Percentiles rank a stretch among this genome's conserved stretches.
Evolutionary conservation across 768 basidiomycete genomes (phyloP).

Genomic region (Boletellus ananas): DNA sequence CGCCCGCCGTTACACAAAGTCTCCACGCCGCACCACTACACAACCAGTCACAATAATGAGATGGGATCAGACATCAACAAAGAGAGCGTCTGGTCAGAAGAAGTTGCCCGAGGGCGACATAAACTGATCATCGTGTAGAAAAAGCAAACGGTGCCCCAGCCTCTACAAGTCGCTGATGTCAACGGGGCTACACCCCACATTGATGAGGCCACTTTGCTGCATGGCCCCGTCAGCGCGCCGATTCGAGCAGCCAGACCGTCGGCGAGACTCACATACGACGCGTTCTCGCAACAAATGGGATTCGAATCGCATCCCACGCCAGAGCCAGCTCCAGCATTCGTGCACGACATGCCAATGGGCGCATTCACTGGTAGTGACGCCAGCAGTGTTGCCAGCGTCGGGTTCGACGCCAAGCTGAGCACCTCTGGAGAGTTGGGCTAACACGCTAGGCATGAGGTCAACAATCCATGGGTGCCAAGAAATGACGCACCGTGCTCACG

Average conservation of each 20-base stretch:
- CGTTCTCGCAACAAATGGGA: slow-evolving; percentile 24
- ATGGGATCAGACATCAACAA: slow-evolving; percentile 22
- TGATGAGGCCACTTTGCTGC: slow-evolving; percentile 23
- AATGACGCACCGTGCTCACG: slow-evolving; percentile 16
- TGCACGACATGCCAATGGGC: slow-evolving; percentile 19
- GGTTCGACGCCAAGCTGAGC: not conserved
- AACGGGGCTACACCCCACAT: slow-evolving; percentile 23
- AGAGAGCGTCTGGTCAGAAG: slow-evolving; percentile 21
- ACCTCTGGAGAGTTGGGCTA: slow-evolving; percentile 12
- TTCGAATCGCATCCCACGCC: slow-evolving; percentile 10
- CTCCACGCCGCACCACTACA: slow-evolving; percentile 5
- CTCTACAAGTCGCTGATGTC: slow-evolving; percentile 1
- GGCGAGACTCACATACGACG: slow-evolving; percentile 12
- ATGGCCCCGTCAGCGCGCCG: too few relatives aligned
- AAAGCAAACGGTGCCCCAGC: slow-evolving; percentile 18
- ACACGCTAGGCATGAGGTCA: slow-evolving; percentile 5
- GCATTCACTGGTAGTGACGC: not conserved
- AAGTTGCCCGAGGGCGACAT: slow-evolving; percentile 10
- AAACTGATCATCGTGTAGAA: slow-evolving; percentile 7
- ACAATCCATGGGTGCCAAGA: not conserved
- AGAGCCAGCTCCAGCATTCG: slow-evolving; percentile 25
- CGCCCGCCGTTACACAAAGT: slow-evolving; percentile 5
- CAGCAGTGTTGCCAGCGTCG: slow-evolving; percentile 4
- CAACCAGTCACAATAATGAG: slow-evolving; percentile 10
- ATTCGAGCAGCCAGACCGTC: too few relatives aligned